Conservation (phyloP, 768 basidiomycete species). For the Leccinum uliginosum region DNA sequence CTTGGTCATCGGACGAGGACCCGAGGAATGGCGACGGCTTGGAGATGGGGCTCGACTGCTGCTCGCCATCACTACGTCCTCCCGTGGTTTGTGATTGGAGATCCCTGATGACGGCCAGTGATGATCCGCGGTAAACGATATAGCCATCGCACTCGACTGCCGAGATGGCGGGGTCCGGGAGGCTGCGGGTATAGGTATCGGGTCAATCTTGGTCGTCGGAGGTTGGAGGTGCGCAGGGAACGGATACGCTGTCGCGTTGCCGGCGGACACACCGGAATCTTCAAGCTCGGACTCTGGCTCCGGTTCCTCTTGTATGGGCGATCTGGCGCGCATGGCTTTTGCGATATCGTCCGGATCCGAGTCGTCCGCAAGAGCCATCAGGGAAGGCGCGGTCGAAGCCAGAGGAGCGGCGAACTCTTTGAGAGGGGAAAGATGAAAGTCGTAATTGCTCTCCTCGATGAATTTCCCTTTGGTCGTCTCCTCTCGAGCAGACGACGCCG, state of each 20-base stretch:
- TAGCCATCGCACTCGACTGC: constrained; percentile 24
- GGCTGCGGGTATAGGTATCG: constrained; percentile 32
- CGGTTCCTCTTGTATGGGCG: constrained; percentile 21
- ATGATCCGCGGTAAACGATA: constrained; percentile 24
- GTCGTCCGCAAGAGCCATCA: constrained; percentile 29
- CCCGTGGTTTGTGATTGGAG: constrained; percentile 25
- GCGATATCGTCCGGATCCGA: constrained; percentile 26
- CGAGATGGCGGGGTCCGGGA: constrained; percentile 26
- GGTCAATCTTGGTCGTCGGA: constrained; percentile 14
- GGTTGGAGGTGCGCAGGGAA: constrained; percentile 28
- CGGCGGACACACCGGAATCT: constrained; percentile 4
- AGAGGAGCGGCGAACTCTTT: constrained; percentile 23
- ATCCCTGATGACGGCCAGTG: constrained; percentile 17
- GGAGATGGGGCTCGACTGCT: constrained; percentile 25
- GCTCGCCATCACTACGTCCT: constrained; percentile 26
- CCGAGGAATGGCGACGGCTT: constrained; percentile 20
- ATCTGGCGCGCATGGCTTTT: constrained; percentile 15
- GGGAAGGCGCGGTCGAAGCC: constrained; percentile 26
- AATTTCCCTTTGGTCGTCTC: constrained; percentile 21
- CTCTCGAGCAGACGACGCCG: constrained; percentile 4
- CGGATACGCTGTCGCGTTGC: constrained; percentile 11
- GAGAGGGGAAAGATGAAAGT: constrained; percentile 32
- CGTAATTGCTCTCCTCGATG: constrained; percentile 23
- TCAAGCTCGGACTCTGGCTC: constrained; percentile 27
- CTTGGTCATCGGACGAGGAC: constrained; percentile 14